These are phyloP conservation scores for Microsporum audouinii DNA, from an alignment of 2,329 filamentous ascomycete genomes.

Conservation along the genomic window DNA sequence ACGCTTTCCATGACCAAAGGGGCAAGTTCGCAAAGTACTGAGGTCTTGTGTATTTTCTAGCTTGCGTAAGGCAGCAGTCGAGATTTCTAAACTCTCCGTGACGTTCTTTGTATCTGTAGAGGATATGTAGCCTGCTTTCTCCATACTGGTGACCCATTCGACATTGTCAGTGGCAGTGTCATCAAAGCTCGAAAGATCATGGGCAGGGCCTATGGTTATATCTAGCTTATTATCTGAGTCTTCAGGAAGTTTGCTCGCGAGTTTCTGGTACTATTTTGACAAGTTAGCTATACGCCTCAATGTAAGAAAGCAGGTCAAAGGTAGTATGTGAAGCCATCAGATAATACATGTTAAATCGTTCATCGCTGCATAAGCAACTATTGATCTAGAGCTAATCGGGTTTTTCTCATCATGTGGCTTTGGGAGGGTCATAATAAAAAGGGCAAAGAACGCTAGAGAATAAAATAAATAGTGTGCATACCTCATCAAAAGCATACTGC, in stretches of 20 bases:
- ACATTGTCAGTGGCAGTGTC: slow-evolving; percentile 5
- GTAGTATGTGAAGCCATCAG: slow-evolving; percentile 33
- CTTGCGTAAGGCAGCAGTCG: slow-evolving; percentile 2
- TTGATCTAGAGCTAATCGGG: slow-evolving; percentile 73
- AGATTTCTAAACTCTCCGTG: slow-evolving; percentile 29
- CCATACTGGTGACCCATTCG: slow-evolving; percentile 12
- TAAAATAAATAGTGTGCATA: slow-evolving; percentile 19
- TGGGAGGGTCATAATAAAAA: slow-evolving; percentile 1
- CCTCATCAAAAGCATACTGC: slow-evolving; percentile 32
- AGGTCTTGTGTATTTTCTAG: slow-evolving; percentile 14
- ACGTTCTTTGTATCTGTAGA: slow-evolving; percentile 23
- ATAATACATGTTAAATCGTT: slow-evolving; percentile 51
- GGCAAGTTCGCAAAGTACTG: slow-evolving; percentile 17
- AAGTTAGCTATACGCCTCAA: slow-evolving; percentile 20
- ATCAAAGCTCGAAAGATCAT: neutral
- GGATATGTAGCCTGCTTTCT: slow-evolving; percentile 12
- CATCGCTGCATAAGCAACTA: slow-evolving; percentile 50
- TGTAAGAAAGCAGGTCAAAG: slow-evolving; percentile 6
- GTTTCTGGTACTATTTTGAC: slow-evolving; percentile 24
- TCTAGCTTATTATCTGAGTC: slow-evolving; percentile 15
- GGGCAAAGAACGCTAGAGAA: slow-evolving; percentile 5
- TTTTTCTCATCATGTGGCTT: slow-evolving; percentile 39
- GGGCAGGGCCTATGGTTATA: neutral
- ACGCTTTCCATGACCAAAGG: slow-evolving; percentile 42
- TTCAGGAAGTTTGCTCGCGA: slow-evolving; percentile 23